These are phyloP conservation scores for Mastigamoeba balamuthi DNA, from an alignment of 78 protist genomes.

Conservation along the genomic window DNA sequence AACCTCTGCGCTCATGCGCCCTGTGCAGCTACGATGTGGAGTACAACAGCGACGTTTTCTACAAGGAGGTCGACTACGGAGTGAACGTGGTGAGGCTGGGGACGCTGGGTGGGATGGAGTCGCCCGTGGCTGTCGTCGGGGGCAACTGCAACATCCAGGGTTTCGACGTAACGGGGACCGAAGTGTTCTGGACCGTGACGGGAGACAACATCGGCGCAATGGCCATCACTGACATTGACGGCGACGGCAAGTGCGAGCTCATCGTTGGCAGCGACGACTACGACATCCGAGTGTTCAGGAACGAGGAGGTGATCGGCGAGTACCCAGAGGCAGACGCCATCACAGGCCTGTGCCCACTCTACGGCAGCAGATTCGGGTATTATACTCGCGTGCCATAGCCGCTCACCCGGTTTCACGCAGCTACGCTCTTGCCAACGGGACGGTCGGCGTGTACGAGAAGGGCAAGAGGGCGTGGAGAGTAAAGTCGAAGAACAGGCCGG, in stretches of 20 bases:
- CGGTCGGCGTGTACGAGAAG: constrained; percentile 43
- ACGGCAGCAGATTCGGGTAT: not conserved
- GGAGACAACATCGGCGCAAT: constrained; percentile 38
- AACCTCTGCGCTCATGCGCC: not conserved
- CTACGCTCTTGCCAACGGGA: constrained; percentile 37
- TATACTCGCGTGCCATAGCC: no score
- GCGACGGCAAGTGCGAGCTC: constrained; percentile 13
- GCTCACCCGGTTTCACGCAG: not conserved
- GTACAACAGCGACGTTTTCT: constrained; percentile 28
- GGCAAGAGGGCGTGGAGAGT: constrained; percentile 11
- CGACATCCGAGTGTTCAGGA: constrained; percentile 28
- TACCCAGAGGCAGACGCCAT: constrained; percentile 9
- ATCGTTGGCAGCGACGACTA: constrained; percentile 49
- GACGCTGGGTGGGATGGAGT: not conserved
- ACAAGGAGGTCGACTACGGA: constrained; percentile 44
- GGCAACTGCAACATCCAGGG: constrained; percentile 58
- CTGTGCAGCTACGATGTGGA: constrained; percentile 12
- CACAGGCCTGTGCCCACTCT: not conserved
- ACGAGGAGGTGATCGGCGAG: constrained; percentile 18
- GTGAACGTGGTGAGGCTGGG: not conserved
- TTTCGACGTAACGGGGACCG: constrained; percentile 19
- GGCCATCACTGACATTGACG: not conserved
- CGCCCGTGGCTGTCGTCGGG: constrained; percentile 26
- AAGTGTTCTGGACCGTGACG: constrained; percentile 30
- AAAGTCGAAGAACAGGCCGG: constrained; percentile 21